A percentile compares a stretch with the other conserved stretches of the same genome.
Evolutionary conservation across 352 stramenopile species (phyloP).

Genomic region (Halophytophthora batemanensis): DNA sequence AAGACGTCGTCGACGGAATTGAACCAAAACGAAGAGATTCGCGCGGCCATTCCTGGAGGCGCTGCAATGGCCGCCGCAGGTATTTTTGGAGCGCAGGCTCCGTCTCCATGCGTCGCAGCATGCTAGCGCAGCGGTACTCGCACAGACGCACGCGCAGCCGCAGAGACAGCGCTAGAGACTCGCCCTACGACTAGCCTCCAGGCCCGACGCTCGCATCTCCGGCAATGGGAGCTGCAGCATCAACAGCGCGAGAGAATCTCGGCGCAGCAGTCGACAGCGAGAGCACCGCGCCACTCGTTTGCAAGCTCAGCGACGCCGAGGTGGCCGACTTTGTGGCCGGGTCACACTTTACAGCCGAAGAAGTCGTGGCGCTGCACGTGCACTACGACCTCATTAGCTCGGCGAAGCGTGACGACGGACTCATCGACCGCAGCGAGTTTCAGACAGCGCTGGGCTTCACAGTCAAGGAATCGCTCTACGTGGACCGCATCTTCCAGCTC

Average conservation of each 20-base stretch:
- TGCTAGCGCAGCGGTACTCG: too few species aligned
- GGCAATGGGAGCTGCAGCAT: slow-evolving; percentile 63
- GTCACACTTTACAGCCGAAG: slow-evolving; percentile 58
- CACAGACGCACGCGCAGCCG: too few species aligned
- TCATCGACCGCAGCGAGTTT: slow-evolving; percentile 80
- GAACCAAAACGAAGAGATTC: too few species aligned
- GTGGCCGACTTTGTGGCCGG: slow-evolving; percentile 34
- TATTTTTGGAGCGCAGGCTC: too few species aligned
- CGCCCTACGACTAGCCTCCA: background rate
- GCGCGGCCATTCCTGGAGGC: too few species aligned
- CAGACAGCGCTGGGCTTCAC: slow-evolving; percentile 75
- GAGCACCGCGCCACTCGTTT: slow-evolving; percentile 25
- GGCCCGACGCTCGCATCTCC: background rate
- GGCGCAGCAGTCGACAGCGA: background rate
- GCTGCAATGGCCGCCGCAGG: too few species aligned
- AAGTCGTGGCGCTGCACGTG: slow-evolving; percentile 52
- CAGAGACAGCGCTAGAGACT: too few species aligned
- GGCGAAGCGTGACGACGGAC: slow-evolving; percentile 54
- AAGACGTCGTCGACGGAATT: too few species aligned
- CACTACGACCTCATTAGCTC: slow-evolving; percentile 74
- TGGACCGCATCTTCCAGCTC: slow-evolving; percentile 79
- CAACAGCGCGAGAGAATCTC: slow-evolving; percentile 52
- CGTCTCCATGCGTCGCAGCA: too few species aligned
- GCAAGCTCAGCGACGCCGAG: slow-evolving; percentile 54
- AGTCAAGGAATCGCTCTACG: slow-evolving; percentile 78